Evolutionary conservation across 495 filamentous ascomycete genomes (phyloP), one percentile per base, ranked within the genome.

Genomic region (Hypoxylon lenormandii): DNA sequence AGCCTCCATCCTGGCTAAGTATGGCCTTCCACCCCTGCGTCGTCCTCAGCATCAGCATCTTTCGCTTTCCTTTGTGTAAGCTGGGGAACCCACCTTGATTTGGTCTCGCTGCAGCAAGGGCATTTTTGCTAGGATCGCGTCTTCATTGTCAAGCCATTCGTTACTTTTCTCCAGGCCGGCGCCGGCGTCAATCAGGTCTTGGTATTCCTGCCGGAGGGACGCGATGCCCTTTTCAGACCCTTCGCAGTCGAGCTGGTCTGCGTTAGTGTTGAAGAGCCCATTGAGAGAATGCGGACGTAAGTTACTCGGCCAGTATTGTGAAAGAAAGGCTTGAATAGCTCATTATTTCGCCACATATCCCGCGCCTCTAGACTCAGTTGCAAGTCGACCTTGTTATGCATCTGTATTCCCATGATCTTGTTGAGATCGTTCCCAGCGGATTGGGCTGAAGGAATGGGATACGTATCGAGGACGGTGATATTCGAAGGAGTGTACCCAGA

Each of bases 341-440:
- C 71, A 36, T 73, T 66, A 22, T 70, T 49, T 30, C 43, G 58
- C 71, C 71, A 73, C 71, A 73, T 73, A 10, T 73, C 66, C 33
- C 71, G 59, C 26, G 71, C 71, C 36, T 73, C 66, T 4, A 66
- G 16, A 26, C 66, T 73, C 5, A 73, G 66, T 16, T 67, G 62
- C 30, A 73, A 19, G 57, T 73, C 71, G 40, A 60, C 71, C 28
- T 70, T 70, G 12, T 66, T 73, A 5, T 62, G 61, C 7, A 70
- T 18, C 0, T 40, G 71, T 19, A 73, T 64, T 3, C 66, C 71
- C 71, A 73, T 73, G 18, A 73, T 73, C 71, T 73, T 73, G 15
- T 73, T 73, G 4, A 73, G 64, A 33, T 73, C 71, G 37, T 73
- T 70, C 0, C 71, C 71, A 18, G 71, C 71, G 5, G 71, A 73